Base-by-base conservation (phyloP, 345 rosid genomes). In the Noccaea bulbosa region DNA sequence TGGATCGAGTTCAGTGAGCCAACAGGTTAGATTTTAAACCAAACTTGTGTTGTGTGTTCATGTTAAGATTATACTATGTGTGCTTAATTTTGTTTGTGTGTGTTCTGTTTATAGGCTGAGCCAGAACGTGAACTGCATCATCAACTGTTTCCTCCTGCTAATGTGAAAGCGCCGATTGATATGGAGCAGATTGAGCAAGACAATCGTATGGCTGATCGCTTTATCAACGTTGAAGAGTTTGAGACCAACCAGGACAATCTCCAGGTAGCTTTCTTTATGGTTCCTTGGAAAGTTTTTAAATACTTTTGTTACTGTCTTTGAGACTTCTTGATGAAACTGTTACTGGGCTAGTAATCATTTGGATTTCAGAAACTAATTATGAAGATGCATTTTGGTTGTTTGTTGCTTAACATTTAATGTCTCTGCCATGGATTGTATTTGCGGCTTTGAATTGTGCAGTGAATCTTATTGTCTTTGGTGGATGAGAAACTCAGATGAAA, bases 401-500 rank as follows among this genome's bases (percentile, higher is more conserved):
- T 55, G 16, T 53, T 12, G 17, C 11, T 53, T 53, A 12, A 32
- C 58, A 30, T 53, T 53, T 53, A 6, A 11, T 50, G 15, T 50
- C 34, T 50, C 55, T 50, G 34, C 14, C 14, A 11, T 50, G 55
- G 55, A 50, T 37, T 37, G 10, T 41, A 12, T 11, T 41, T 41
- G 45, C 11, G 12, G 14, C 45, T 35, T 35, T 56, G 30, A 20
- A 56, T 56, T 56, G n/a, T 35, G 43, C 27, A 56, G 62, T 56
- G 30, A 56, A 35, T 15, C 35, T 16, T 56, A 7, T 35, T 39
- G 1, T 34, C n/a, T 40, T 33, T 6, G 30, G 30, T 27, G 30
- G 30, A 27, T 2, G 30, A 27, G 30, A 27, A 27, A 27, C 30
- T 27, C 30, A 27, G 4, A 3, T 33, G 6, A 4, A 5, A 33